A percentile compares a stretch with the other conserved stretches of the same genome.
phyloP scores from a whole-genome alignment of 192 early-diverging fungal species.

The Coemansia sp. region DNA sequence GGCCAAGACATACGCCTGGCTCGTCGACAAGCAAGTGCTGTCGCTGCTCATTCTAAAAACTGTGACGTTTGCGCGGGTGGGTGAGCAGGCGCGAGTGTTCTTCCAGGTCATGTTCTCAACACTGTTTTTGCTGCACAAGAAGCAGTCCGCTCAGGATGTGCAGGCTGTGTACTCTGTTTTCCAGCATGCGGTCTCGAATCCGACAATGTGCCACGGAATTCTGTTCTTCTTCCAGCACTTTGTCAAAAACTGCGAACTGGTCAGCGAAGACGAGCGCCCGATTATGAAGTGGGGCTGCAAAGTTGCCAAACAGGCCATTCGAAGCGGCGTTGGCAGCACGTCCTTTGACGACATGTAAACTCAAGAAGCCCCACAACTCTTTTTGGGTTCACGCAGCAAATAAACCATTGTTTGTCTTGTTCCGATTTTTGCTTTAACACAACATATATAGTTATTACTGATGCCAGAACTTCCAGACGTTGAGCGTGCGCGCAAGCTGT shows the following conservation, averaged over 20 bases:
- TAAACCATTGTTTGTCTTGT: too few relatives aligned
- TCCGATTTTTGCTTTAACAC: background rate
- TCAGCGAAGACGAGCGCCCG: constrained; percentile 63
- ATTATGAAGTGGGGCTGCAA: constrained; percentile 65
- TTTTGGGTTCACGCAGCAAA: background rate
- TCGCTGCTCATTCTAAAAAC: constrained; percentile 69
- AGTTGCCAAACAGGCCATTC: constrained; percentile 63
- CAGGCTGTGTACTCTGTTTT: constrained; percentile 59
- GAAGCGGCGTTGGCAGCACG: constrained; percentile 6
- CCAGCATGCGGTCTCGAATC: constrained; percentile 56
- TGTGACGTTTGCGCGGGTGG: constrained; percentile 71
- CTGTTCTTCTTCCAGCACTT: constrained; percentile 80
- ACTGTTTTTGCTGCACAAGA: constrained; percentile 60
- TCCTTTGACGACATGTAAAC: constrained; percentile 8
- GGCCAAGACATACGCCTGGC: constrained; percentile 82
- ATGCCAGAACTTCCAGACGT: constrained; percentile 78
- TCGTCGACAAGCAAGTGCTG: constrained; percentile 67
- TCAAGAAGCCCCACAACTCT: background rate
- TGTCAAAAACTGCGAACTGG: constrained; percentile 61
- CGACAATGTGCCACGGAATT: constrained; percentile 76
- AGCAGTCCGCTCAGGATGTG: constrained; percentile 53
- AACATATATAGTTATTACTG: background rate
- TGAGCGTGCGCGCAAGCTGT: constrained; percentile 61
- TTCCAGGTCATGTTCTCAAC: constrained; percentile 72
- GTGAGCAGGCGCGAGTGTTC: constrained; percentile 59